Base-by-base conservation (phyloP, 495 filamentous ascomycete genomes). In the Penicillium tannophilum region DNA sequence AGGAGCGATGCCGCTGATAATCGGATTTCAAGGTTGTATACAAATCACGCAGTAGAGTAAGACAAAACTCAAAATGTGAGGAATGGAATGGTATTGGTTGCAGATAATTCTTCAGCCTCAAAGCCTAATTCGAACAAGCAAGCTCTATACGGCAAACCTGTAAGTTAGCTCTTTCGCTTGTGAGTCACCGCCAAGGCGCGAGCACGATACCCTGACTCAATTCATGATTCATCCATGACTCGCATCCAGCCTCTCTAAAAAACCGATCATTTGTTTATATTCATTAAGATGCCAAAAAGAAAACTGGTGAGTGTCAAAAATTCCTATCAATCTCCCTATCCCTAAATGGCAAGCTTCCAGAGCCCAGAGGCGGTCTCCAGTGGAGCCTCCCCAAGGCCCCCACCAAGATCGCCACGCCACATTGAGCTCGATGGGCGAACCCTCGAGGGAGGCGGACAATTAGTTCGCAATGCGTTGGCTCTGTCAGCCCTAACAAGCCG, bases 361-460 rank as follows among this genome's bases (percentile, higher is more conserved):
- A 54, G n/a, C 52, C 12, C 16, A 30, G 23, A 14, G 17, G 14
- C 17, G 19, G 28, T 16, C 39, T 24, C 52, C 23, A 43, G 28
- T 44, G 33, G 41, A 26, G 52, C 44, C 14, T 44, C 52, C 42
- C 50, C 41, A 12, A 31, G 23, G 24, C 16, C 56, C 12, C 54
- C 54, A 54, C 54, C 16, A 24, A 41, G 23, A 63, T 42, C 54
- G 19, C 35, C 41, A 12, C 51, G 42, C 28, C 69, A 66, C 20
- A 53, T 84, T 44, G 65, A 66, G 47, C 70, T 92, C 7, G 88
- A 91, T 60, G 90, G 90, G 35, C 72, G 81, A 45, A 89, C 84
- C 1, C 89, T 93, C 12, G 92, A 95, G 76, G 91, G 92, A 39
- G 92, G 91, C 31, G 92, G 91, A 9, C 91, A 96, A 69, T 76